Conservation (phyloP, 805 yeast species). For the Priceomyces carsonii region DNA sequence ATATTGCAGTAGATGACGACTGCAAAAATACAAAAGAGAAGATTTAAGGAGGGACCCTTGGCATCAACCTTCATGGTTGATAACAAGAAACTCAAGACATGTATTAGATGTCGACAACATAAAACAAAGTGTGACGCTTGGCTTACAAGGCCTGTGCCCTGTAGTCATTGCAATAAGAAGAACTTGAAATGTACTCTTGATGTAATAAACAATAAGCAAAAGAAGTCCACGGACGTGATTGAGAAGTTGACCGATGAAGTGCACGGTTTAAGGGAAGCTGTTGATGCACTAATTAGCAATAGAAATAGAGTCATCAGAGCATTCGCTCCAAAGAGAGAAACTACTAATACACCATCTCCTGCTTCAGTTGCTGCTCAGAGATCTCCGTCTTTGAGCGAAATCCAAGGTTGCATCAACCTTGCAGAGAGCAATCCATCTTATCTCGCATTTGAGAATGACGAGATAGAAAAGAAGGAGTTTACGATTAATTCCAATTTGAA, state of each 20-base stretch:
- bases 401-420: conserved; percentile 22
- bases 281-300: conserved; percentile 24
- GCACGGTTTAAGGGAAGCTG: conserved; percentile 17
- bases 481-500: conserved; percentile 7
- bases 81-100: conserved; percentile 47
- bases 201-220: conserved; percentile 50
- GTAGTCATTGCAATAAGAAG: conserved; percentile 56
- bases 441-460: conserved; percentile 6
- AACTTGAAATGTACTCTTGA: conserved; percentile 56
- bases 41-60: no score
- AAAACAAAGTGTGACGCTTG: conserved; percentile 66
- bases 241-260: conserved; percentile 29
- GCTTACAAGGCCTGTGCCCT: conserved; percentile 52
- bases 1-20: no score
- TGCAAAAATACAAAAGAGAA: no score
- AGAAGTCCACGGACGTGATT: conserved; percentile 33
- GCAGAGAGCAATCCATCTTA: conserved; percentile 8
- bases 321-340: conserved; percentile 4
- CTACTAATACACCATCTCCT: neutral
- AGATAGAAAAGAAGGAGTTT: conserved; percentile 1
- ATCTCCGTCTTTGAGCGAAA: conserved; percentile 22
- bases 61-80: conserved; percentile 4
- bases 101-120: conserved; percentile 64
- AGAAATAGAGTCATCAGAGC: conserved; percentile 17
- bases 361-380: neutral